Conservation (phyloP, 2,329 filamentous ascomycete genomes). For the Fusarium ramigenum region DNA sequence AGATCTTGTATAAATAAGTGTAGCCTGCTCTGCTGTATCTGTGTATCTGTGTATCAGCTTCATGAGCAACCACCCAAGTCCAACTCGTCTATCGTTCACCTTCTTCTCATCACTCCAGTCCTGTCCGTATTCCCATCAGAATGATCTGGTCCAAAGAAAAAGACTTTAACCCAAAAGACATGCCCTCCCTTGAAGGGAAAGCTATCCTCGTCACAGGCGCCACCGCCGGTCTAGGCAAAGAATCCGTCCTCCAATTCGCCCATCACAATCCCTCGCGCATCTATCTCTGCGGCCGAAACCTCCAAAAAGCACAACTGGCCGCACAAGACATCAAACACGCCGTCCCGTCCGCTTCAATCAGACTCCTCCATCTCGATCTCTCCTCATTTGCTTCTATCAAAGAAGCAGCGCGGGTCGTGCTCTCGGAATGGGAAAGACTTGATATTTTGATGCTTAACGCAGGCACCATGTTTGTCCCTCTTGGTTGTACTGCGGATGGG, state of each 20-base stretch:
- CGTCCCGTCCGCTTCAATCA: accelerated
- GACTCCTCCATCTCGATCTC: not conserved
- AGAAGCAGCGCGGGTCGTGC: not conserved
- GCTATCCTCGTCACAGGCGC: not conserved
- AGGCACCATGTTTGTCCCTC: not conserved
- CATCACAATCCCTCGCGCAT: not conserved
- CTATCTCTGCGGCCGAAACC: not conserved
- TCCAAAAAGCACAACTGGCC: accelerated
- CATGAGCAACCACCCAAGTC: too few species aligned
- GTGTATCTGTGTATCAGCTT: not conserved
- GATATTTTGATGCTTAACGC: not conserved
- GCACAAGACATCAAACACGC: accelerated
- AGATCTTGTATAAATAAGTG: too few species aligned
- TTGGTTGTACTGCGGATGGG: not conserved
- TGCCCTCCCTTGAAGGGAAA: not conserved
- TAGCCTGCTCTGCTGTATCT: too few species aligned
- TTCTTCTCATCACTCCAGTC: too few species aligned
- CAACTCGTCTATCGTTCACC: accelerated
- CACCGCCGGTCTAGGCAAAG: not conserved
- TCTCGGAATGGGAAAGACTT: not conserved
- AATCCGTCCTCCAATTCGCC: not conserved
- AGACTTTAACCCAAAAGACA: not conserved
- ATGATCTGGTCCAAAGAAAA: not conserved
- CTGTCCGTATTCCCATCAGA: too few species aligned
- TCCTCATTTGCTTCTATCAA: not conserved